Conservation (phyloP, 768 basidiomycete species). For the Phlebiopsis gigantea region DNA sequence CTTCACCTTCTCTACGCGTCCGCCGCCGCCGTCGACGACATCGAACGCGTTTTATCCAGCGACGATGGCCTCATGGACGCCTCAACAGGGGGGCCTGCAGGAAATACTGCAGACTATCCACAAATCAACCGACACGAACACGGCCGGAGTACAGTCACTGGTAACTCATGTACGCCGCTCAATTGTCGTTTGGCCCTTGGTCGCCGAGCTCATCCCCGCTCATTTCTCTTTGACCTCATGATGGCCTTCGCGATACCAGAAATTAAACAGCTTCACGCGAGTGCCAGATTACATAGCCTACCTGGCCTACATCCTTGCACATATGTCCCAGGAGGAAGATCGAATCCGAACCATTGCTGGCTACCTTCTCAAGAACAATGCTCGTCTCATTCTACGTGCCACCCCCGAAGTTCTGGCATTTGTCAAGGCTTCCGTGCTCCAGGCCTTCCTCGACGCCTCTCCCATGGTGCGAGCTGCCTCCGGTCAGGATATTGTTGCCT, state of each 20-base stretch:
- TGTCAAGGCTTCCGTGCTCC: conserved; percentile 70
- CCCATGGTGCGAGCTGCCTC: conserved; percentile 92
- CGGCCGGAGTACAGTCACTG: conserved; percentile 60
- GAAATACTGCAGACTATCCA: conserved; percentile 91
- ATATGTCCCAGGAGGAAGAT: conserved; percentile 78
- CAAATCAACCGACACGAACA: conserved; percentile 80
- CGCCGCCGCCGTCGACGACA: neutral
- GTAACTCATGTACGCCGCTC: conserved; percentile 69
- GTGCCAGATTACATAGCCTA: conserved; percentile 94
- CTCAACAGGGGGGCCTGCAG: conserved; percentile 79
- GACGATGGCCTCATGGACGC: conserved; percentile 66
- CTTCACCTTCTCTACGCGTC: conserved; percentile 24
- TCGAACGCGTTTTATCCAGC: conserved; percentile 17
- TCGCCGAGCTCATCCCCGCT: conserved; percentile 15
- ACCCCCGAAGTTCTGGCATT: conserved; percentile 63
- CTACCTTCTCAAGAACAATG: conserved; percentile 95
- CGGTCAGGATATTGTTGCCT: conserved; percentile 86
- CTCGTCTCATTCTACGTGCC: conserved; percentile 67
- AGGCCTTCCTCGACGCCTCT: conserved; percentile 76
- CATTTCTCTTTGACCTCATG: conserved; percentile 16
- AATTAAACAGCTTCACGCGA: conserved; percentile 82
- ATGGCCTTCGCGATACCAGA: conserved; percentile 39
- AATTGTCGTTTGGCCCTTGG: conserved; percentile 16
- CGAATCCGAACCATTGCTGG: conserved; percentile 94
- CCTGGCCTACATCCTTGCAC: conserved; percentile 88